Evolutionary conservation across 139 green algal species (phyloP).

Genomic region (Chlamydomonas incerta): DNA sequence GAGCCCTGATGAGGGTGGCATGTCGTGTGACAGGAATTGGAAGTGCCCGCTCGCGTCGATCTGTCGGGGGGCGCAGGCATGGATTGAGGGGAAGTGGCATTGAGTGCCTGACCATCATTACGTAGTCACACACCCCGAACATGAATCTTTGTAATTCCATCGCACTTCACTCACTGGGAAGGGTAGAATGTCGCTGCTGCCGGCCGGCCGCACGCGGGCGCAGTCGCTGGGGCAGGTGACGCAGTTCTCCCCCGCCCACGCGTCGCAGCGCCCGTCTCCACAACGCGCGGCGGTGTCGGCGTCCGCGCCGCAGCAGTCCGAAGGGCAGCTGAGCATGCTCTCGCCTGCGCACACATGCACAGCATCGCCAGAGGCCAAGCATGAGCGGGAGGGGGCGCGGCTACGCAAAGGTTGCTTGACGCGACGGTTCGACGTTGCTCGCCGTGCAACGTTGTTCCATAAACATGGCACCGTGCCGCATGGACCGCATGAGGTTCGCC

Average conservation of each 20-base stretch:
- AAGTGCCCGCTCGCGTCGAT: neutral
- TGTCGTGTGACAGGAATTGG: neutral
- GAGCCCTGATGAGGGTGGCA: neutral
- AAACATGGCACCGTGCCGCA: too few species aligned
- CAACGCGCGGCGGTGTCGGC: neutral
- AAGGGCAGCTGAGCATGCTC: neutral
- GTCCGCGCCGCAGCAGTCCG: neutral
- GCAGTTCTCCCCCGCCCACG: slow-evolving; percentile 33
- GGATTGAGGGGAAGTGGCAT: too few species aligned
- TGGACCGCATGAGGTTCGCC: too few species aligned
- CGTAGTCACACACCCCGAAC: too few species aligned
- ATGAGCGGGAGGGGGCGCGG: neutral
- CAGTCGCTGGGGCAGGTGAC: slow-evolving; percentile 6
- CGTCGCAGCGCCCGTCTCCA: slow-evolving; percentile 26
- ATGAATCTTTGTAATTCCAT: too few species aligned
- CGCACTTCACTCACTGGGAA: neutral
- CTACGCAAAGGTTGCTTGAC: too few species aligned
- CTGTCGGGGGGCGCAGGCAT: too few species aligned
- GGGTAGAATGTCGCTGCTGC: neutral
- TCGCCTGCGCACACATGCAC: neutral
- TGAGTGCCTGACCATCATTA: too few species aligned
- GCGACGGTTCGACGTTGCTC: too few species aligned
- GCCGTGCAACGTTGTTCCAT: neutral
- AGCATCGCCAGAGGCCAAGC: neutral
- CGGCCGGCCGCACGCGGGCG: neutral